phyloP scores from a whole-genome alignment of 768 basidiomycete genomes.

The Amanita phalloides region DNA sequence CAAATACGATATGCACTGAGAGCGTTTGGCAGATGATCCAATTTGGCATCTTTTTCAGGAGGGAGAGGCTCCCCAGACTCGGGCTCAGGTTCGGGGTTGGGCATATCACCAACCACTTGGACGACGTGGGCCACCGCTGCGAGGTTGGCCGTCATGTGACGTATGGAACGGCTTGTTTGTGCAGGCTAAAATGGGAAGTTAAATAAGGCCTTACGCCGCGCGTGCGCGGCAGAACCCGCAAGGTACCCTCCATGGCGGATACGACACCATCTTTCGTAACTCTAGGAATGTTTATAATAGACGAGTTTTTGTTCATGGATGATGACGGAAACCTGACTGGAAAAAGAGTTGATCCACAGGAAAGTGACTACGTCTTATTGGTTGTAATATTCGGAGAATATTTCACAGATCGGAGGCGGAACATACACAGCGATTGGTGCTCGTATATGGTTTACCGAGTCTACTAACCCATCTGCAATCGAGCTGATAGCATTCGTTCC shows the following conservation, averaged over 20 bases:
- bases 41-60: too few species aligned
- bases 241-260: slow-evolving; percentile 25
- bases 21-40: too few species aligned
- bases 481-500: neutral
- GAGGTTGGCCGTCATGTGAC: too few species aligned
- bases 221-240: too few species aligned
- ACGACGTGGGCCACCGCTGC: too few species aligned
- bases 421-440: slow-evolving; percentile 75
- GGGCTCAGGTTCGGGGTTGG: too few species aligned
- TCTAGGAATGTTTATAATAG: slow-evolving; percentile 89
- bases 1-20: too few species aligned
- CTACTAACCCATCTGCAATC: neutral
- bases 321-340: slow-evolving; percentile 42
- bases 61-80: too few species aligned
- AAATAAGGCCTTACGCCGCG: too few species aligned
- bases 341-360: slow-evolving; percentile 38
- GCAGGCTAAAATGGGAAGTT: too few species aligned
- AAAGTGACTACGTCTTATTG: slow-evolving; percentile 14
- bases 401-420: slow-evolving; percentile 71
- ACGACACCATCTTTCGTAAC: slow-evolving; percentile 31
- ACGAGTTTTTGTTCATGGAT: slow-evolving; percentile 59
- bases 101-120: too few species aligned
- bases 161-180: too few species aligned
- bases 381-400: neutral
- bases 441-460: slow-evolving; percentile 53